phyloP scores from a whole-genome alignment of 495 filamentous ascomycete species.

The Aspergillus conjunctus region DNA sequence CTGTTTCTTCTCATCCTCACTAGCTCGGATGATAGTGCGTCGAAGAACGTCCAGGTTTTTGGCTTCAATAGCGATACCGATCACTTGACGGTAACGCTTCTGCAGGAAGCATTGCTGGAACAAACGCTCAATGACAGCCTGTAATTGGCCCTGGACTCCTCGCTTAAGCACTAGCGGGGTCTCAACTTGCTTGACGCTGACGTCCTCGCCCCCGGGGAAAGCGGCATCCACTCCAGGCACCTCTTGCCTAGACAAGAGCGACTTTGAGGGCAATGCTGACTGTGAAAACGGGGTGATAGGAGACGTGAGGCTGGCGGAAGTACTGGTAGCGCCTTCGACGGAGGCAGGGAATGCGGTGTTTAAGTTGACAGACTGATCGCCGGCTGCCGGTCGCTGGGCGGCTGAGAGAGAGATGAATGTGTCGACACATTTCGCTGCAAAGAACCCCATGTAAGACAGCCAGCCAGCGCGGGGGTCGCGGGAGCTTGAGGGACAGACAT shows the following conservation, averaged over 20 bases:
- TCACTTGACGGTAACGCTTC: constrained; percentile 93
- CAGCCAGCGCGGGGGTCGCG: neutral
- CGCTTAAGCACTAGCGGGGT: constrained; percentile 55
- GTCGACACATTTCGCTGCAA: constrained; percentile 86
- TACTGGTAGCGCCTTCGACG: constrained; percentile 63
- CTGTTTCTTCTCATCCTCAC: constrained; percentile 74
- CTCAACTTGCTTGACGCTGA: constrained; percentile 54
- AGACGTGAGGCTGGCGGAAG: constrained; percentile 72
- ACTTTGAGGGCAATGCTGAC: constrained; percentile 85
- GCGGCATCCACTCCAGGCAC: constrained; percentile 60
- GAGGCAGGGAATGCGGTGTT: constrained; percentile 70
- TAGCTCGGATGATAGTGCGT: constrained; percentile 78
- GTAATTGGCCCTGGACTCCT: constrained; percentile 69
- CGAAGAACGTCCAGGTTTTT: constrained; percentile 89
- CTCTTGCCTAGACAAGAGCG: constrained; percentile 81
- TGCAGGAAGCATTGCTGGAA: constrained; percentile 89
- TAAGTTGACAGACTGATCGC: constrained; percentile 64
- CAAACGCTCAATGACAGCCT: constrained; percentile 79
- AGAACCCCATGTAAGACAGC: constrained; percentile 17
- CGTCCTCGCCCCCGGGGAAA: constrained; percentile 56
- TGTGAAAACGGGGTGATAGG: constrained; percentile 94
- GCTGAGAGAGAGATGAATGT: constrained; percentile 91
- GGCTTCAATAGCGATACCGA: constrained; percentile 96
- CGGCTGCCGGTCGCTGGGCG: constrained; percentile 59
- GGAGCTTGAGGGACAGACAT: constrained; percentile 25